These are phyloP conservation scores for Bjerkandera adusta DNA, from an alignment of 1,284 basidiomycete species.

Conservation along the genomic window DNA sequence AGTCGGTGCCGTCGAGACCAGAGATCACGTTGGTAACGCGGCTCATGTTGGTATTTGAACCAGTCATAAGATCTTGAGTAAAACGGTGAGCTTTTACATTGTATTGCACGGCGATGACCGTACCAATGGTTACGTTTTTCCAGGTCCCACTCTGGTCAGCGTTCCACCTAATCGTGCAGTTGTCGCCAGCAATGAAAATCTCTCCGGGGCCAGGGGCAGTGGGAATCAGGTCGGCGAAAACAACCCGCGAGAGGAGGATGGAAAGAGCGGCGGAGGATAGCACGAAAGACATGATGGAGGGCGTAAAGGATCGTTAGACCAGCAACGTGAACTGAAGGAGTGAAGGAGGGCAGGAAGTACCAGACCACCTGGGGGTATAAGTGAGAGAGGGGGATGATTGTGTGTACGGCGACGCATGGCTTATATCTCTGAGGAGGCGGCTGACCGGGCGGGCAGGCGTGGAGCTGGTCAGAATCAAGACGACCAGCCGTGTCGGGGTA, in stretches of 20 bases:
- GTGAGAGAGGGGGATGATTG: not conserved
- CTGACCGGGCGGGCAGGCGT: not conserved
- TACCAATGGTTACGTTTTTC: constrained; percentile 39
- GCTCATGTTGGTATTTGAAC: constrained; percentile 37
- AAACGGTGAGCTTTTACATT: not conserved
- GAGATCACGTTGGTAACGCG: constrained; percentile 29
- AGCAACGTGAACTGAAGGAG: not conserved
- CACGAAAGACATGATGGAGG: constrained; percentile 4
- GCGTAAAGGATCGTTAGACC: too few relatives aligned
- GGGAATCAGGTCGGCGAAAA: constrained; percentile 31
- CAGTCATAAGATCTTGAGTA: constrained; percentile 35
- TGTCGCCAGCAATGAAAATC: constrained; percentile 31
- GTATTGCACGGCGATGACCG: constrained; percentile 11
- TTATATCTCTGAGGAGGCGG: not conserved
- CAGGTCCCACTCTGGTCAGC: constrained; percentile 31
- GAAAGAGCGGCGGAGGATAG: constrained; percentile 12
- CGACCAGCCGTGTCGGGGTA: not conserved
- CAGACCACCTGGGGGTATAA: constrained; percentile 10
- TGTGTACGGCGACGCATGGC: not conserved
- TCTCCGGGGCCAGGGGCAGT: constrained; percentile 38
- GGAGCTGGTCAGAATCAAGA: not conserved
- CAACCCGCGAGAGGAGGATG: constrained; percentile 12
- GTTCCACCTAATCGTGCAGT: constrained; percentile 32
- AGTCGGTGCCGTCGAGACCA: constrained; percentile 35
- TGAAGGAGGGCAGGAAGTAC: constrained; percentile 5